These are phyloP conservation scores for Tolypocladium tropicale DNA, from an alignment of 2,329 filamentous ascomycete species.

Conservation along the genomic window DNA sequence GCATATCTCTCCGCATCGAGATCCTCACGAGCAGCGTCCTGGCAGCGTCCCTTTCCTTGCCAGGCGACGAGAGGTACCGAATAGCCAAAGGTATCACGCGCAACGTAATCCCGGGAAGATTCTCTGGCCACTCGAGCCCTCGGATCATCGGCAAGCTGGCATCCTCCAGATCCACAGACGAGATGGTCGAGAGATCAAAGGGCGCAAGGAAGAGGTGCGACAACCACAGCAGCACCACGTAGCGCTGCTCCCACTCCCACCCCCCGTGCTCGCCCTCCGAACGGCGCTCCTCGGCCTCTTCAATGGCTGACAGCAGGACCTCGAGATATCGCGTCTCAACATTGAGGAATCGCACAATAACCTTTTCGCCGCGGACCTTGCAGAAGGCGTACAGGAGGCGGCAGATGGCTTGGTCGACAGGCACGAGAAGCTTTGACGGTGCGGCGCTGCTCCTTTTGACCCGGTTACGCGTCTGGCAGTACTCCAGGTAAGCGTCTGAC, in stretches of 20 bases:
- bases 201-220: conserved; percentile 75
- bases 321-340: conserved; percentile 84
- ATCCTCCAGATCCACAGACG: conserved; percentile 44
- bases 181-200: conserved; percentile 84
- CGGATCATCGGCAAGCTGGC: conserved; percentile 29
- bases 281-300: conserved; percentile 37
- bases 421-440: conserved; percentile 32
- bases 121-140: conserved; percentile 43
- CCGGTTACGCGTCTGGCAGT: conserved; percentile 36
- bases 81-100: conserved; percentile 63
- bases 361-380: conserved; percentile 89
- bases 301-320: conserved; percentile 64
- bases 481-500: conserved; percentile 64
- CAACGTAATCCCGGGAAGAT: conserved; percentile 59
- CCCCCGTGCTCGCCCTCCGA: conserved; percentile 9
- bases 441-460: conserved; percentile 24
- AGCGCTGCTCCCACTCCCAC: conserved; percentile 80
- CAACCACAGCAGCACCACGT: conserved; percentile 80
- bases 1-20: conserved; percentile 81
- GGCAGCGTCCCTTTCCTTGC: conserved; percentile 87
- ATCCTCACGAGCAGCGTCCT: conserved; percentile 71
- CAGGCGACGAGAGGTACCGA: conserved; percentile 60
- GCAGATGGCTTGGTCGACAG: conserved; percentile 62
- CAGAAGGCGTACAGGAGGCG: conserved; percentile 80
- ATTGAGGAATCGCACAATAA: conserved; percentile 81